Base-by-base conservation (phyloP, 2,329 filamentous ascomycete species). In the Aspergillus quadricinctus region DNA sequence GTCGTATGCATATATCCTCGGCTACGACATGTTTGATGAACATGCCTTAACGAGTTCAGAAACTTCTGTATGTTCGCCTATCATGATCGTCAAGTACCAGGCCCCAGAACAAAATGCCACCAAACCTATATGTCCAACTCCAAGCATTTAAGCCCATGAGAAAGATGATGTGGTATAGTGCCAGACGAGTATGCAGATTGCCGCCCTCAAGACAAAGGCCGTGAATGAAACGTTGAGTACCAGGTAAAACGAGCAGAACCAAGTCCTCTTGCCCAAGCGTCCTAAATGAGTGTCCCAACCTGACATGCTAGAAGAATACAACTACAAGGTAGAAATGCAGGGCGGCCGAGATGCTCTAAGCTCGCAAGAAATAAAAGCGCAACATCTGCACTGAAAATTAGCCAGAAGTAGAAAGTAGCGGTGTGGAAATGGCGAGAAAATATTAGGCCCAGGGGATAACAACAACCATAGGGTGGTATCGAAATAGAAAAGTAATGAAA, bases 381-480 rank as follows among this genome's bases (percentile, higher is more conserved):
- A 27, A 46, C 9, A 43, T 45, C 35, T 43, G 31, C 23, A 27
- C 21, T 14, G 6, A 46, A 8, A 27, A 52, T 27, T n/a, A 46
- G 43, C 43, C 43, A 8, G 23, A 21, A 46, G 43, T 17, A 46
- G 10, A 27, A 46, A 21, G 4, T 10, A 23, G 10, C 43, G 7
- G 14, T 17, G 21, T 37, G 14, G 31, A 37, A 37, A 37, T 17
- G 31, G 48, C 50, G 31, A 41, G 50, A 35, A 25, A 28, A 58
- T 37, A 40, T 41, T 50, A 53, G 40, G 46, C 37, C 19, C 17
- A 46, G 29, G 51, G 29, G 17, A 31, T 31, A 53, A 52, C 48
- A 53, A 45, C 50, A 31, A 50, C 46, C 54, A 52, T 37, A 53
- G 56, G 55, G 50, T 64, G 55, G 56, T 59, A 59, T 57, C 62